Conservation (phyloP, 1,139 yeast species). For the Saccharomyces hybrid region DNA sequence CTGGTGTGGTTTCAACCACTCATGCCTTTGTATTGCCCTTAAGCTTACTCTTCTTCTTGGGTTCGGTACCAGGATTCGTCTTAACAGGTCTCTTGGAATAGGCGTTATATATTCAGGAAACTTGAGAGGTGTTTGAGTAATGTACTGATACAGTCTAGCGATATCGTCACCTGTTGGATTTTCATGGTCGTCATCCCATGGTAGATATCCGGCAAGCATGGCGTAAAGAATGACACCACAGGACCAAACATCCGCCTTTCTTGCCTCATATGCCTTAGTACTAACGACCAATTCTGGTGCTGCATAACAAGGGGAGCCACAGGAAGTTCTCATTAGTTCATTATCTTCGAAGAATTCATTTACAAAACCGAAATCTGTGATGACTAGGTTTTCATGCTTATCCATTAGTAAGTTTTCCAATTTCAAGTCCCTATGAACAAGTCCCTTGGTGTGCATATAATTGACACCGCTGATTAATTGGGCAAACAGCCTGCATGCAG, state of each 20-base stretch:
- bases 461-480: constrained; percentile 91
- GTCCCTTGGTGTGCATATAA: constrained; percentile 62
- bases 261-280: constrained; percentile 82
- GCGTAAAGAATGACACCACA: constrained; percentile 93
- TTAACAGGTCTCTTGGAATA: constrained; percentile 78
- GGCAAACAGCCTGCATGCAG: constrained; percentile 82
- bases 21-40: constrained; percentile 66
- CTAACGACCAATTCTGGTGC: constrained; percentile 94
- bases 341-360: constrained; percentile 65
- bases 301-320: constrained; percentile 98
- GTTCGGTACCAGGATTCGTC: constrained; percentile 64
- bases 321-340: constrained; percentile 88
- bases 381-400: constrained; percentile 56
- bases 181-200: constrained; percentile 94
- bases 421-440: constrained; percentile 70
- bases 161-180: constrained; percentile 96
- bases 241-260: constrained; percentile 94
- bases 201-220: constrained; percentile 93
- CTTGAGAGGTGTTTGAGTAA: constrained; percentile 82
- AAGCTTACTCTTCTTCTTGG: constrained; percentile 72
- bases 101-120: constrained; percentile 93
- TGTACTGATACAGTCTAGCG: constrained; percentile 81
- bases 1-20: constrained; percentile 79
- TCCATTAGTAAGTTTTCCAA: constrained; percentile 66
- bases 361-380: constrained; percentile 83